Conservation (phyloP, 371 early-diverging fungal species). For the Rhizopus sp. region DNA sequence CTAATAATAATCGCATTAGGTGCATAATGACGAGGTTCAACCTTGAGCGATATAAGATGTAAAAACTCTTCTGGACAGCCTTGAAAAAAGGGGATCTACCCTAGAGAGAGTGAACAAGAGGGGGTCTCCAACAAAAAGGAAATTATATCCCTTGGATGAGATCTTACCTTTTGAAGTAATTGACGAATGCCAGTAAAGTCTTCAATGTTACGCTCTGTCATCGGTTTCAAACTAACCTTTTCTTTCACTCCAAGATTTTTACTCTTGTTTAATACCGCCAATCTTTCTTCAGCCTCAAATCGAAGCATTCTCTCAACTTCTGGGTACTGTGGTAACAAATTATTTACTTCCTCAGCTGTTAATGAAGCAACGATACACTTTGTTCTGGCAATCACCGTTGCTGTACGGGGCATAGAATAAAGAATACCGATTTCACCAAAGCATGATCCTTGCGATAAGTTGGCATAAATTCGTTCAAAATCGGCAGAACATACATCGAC, state of each 20-base stretch:
- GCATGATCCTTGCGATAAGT: constrained; percentile 69
- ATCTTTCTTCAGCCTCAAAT: constrained; percentile 62
- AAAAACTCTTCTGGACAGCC: constrained; percentile 55
- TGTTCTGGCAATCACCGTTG: constrained; percentile 75
- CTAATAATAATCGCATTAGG: constrained; percentile 50
- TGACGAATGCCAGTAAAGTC: constrained; percentile 30
- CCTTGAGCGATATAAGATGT: constrained; percentile 50
- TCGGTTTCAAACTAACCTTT: constrained; percentile 17
- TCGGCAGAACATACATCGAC: constrained; percentile 81
- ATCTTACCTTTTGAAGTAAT: constrained; percentile 35
- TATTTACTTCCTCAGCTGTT: constrained; percentile 59
- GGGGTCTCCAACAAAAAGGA: no score
- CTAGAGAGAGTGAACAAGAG: not conserved
- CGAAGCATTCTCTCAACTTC: constrained; percentile 56
- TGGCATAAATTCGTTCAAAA: constrained; percentile 75
- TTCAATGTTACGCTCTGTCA: constrained; percentile 26
- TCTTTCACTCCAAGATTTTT: constrained; percentile 9
- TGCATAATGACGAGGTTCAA: constrained; percentile 54
- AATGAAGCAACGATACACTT: constrained; percentile 70
- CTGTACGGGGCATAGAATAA: constrained; percentile 78
- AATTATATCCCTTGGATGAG: not conserved
- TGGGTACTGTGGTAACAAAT: constrained; percentile 54
- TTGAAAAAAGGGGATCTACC: constrained; percentile 55
- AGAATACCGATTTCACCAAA: constrained; percentile 86
- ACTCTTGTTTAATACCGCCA: constrained; percentile 39